These are phyloP conservation scores for Mortierella sp. DNA, from an alignment of 371 early-diverging fungal species.

Conservation along the genomic window DNA sequence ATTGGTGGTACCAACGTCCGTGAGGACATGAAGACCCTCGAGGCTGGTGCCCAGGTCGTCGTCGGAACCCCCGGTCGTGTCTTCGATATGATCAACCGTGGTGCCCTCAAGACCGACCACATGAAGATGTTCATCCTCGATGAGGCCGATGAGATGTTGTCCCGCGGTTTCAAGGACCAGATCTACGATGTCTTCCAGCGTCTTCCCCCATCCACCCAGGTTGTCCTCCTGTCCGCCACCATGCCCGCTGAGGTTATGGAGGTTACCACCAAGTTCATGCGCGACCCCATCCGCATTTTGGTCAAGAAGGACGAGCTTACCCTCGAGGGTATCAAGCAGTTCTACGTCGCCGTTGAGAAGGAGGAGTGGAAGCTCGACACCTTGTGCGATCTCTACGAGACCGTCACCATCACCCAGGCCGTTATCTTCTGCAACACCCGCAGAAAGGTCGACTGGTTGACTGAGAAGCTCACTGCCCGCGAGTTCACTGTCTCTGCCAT, in stretches of 20 bases:
- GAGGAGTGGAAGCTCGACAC: conserved; percentile 94
- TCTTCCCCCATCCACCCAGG: conserved; percentile 88
- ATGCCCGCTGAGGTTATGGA: conserved; percentile 95
- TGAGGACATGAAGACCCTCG: conserved; percentile 83
- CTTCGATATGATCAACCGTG: conserved; percentile 92
- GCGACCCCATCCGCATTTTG: conserved; percentile 92
- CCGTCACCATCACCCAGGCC: conserved; percentile 94
- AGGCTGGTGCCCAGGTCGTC: conserved; percentile 84
- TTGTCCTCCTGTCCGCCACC: conserved; percentile 93
- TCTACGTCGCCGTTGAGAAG: conserved; percentile 93
- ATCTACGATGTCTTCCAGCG: conserved; percentile 94
- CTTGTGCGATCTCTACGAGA: conserved; percentile 93
- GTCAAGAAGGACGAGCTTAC: conserved; percentile 98
- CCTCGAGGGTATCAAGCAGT: conserved; percentile 95
- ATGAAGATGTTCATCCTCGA: conserved; percentile 96
- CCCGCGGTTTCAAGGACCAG: conserved; percentile 95
- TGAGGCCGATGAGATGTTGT: conserved; percentile 98
- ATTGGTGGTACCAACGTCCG: conserved; percentile 93
- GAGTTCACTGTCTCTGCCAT: conserved; percentile 97
- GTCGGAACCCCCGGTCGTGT: conserved; percentile 98
- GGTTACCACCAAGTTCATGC: conserved; percentile 93
- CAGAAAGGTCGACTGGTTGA: conserved; percentile 94
- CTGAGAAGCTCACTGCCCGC: conserved; percentile 84
- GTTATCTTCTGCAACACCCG: conserved; percentile 98
- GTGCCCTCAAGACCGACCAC: conserved; percentile 79